Conservation (phyloP, 129 eudicot genomes). For the Flaveria ramosissima region DNA sequence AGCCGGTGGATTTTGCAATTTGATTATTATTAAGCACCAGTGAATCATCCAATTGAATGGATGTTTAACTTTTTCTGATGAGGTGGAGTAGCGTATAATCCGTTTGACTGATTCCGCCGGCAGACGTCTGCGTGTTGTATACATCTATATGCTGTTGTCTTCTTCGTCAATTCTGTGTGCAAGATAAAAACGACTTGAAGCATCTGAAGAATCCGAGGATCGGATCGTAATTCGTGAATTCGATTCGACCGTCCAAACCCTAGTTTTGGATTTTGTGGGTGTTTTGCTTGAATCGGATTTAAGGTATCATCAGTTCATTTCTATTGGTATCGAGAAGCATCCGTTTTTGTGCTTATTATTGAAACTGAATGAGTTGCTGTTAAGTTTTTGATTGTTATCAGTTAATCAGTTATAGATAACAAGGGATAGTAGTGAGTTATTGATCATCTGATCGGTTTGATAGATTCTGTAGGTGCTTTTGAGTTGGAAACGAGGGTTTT, state of each 20-base stretch:
- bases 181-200: neutral
- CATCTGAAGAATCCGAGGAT: slow-evolving; percentile 4
- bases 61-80: neutral
- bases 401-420: neutral
- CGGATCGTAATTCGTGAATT: slow-evolving; percentile 17
- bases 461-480: slow-evolving; percentile 3
- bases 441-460: slow-evolving; percentile 1
- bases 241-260: slow-evolving; percentile 25
- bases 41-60: neutral
- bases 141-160: slow-evolving; percentile 20
- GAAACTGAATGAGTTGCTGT: neutral
- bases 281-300: neutral
- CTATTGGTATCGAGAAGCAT: slow-evolving; percentile 6
- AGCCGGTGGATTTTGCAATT: neutral
- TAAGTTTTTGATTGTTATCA: neutral
- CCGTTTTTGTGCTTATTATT: neutral
- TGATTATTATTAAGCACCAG: neutral
- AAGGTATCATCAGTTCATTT: slow-evolving; percentile 17
- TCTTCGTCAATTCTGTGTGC: neutral
- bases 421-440: neutral
- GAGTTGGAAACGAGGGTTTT: neutral
- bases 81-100: slow-evolving; percentile 18
- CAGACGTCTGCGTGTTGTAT: slow-evolving; percentile 18
- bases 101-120: slow-evolving; percentile 31
- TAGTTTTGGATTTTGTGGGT: slow-evolving; percentile 8